A percentile compares a stretch with the other conserved stretches of the same genome.
Evolutionary conservation across 2,329 filamentous ascomycete species (phyloP).

Genomic region (Alternaria brassicae): DNA sequence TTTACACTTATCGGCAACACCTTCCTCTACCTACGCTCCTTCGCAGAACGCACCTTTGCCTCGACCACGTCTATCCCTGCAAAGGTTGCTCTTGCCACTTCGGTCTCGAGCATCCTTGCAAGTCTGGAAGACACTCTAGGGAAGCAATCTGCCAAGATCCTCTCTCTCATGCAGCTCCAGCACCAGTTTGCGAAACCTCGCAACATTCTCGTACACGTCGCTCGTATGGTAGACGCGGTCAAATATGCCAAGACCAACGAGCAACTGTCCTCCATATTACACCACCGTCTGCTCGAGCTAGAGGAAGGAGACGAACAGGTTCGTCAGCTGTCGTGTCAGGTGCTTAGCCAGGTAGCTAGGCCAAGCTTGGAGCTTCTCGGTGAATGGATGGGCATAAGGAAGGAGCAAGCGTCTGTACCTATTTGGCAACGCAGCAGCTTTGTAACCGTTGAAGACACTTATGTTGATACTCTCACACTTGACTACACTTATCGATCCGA

Average conservation of each 20-base stretch:
- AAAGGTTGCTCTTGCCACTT: slow-evolving; percentile 53
- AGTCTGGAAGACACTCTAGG: slow-evolving; percentile 52
- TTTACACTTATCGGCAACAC: slow-evolving; percentile 51
- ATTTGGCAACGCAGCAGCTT: slow-evolving; percentile 41
- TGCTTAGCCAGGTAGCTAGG: slow-evolving; percentile 67
- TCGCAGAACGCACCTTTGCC: slow-evolving; percentile 48
- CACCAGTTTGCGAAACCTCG: slow-evolving; percentile 53
- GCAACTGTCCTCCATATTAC: slow-evolving; percentile 49
- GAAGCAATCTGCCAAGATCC: slow-evolving; percentile 30
- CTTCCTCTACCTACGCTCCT: slow-evolving; percentile 46
- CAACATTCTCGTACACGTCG: slow-evolving; percentile 63
- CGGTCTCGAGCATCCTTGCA: slow-evolving; percentile 50
- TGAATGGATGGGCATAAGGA: slow-evolving; percentile 75
- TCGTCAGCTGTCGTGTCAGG: slow-evolving; percentile 69
- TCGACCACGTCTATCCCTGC: slow-evolving; percentile 48
- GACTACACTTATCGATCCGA: slow-evolving; percentile 70
- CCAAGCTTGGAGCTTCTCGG: slow-evolving; percentile 73
- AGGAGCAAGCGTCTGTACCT: slow-evolving; percentile 40
- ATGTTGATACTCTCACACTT: slow-evolving; percentile 38
- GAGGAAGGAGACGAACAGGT: slow-evolving; percentile 70
- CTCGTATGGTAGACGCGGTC: slow-evolving; percentile 55
- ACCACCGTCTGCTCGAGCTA: slow-evolving; percentile 54
- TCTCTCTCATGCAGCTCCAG: slow-evolving; percentile 53
- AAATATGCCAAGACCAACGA: slow-evolving; percentile 54
- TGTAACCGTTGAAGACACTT: slow-evolving; percentile 36